Percentiles rank a stretch among this genome's conserved stretches.
Evolutionary conservation across 768 basidiomycete species (phyloP).

Genomic region (Chalciporus sphaerocephalus): DNA sequence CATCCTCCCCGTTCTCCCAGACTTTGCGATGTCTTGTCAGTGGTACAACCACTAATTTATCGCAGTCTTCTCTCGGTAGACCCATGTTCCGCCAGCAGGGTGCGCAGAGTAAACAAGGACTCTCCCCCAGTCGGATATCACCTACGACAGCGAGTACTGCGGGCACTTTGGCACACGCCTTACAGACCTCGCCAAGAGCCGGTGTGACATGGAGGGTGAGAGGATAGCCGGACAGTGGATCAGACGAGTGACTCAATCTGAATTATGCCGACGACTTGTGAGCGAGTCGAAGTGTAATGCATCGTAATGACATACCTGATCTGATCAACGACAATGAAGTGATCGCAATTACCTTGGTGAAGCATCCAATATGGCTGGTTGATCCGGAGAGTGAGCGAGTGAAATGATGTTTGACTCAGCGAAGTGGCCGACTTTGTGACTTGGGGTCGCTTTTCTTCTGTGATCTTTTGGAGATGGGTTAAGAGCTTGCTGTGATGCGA

Average conservation of each 20-base stretch:
- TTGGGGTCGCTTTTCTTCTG: constrained; percentile 26
- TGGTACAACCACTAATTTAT: constrained; percentile 46
- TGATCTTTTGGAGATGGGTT: constrained; percentile 33
- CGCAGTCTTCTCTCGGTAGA: constrained; percentile 35
- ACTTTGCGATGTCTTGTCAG: constrained; percentile 41
- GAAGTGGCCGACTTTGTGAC: constrained; percentile 39
- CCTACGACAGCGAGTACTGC: constrained; percentile 64
- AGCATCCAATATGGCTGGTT: constrained; percentile 80
- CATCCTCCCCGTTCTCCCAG: constrained; percentile 14
- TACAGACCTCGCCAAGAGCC: constrained; percentile 56
- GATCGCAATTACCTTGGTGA: constrained; percentile 79
- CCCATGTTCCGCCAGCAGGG: constrained; percentile 77
- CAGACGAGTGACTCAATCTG: constrained; percentile 58
- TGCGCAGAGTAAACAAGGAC: constrained; percentile 67
- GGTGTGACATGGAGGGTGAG: constrained; percentile 65
- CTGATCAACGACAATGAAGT: constrained; percentile 68
- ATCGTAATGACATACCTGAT: constrained; percentile 48
- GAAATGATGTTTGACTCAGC: constrained; percentile 47
- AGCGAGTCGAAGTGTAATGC: background rate
- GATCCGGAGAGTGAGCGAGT: constrained; percentile 54
- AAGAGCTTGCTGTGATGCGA: constrained; percentile 43
- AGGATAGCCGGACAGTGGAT: constrained; percentile 59
- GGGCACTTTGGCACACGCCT: constrained; percentile 65
- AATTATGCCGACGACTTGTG: constrained; percentile 1
- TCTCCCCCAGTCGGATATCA: constrained; percentile 73